Percentiles rank a stretch among this genome's conserved stretches.
Evolutionary conservation across 352 stramenopile species (phyloP).

Genomic region (Phytophthora litchii): DNA sequence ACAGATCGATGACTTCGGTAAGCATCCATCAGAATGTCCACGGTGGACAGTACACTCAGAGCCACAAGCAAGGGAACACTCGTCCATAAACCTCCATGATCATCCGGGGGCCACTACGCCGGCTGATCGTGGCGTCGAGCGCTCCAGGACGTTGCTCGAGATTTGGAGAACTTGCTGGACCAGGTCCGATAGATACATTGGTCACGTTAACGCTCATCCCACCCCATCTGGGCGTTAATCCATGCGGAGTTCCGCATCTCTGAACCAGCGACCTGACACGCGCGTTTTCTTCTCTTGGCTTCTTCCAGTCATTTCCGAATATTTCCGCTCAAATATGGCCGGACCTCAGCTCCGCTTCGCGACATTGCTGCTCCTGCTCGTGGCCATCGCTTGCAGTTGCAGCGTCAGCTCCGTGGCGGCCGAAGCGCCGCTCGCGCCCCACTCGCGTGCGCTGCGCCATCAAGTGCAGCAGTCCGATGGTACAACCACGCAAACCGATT

Average conservation of each 20-base stretch:
- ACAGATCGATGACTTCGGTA: conserved; percentile 24
- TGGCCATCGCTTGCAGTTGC: conserved; percentile 23
- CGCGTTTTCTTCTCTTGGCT: conserved; percentile 8
- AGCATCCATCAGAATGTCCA: conserved; percentile 12
- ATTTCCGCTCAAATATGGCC: conserved; percentile 13
- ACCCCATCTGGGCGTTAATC: conserved; percentile 28
- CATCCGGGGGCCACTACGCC: too few species aligned
- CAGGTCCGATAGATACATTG: conserved; percentile 2
- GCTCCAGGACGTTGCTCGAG: neutral
- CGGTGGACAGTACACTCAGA: conserved; percentile 6
- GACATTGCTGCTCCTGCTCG: conserved; percentile 21
- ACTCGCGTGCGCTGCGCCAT: conserved; percentile 15
- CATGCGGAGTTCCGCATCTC: conserved; percentile 17
- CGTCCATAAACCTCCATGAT: conserved; percentile 10
- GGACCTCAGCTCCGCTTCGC: conserved; percentile 5
- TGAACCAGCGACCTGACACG: conserved; percentile 8
- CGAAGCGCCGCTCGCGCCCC: conserved; percentile 7
- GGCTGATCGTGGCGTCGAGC: conserved; percentile 7
- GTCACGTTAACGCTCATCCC: conserved; percentile 8
- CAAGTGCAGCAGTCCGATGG: conserved; percentile 10
- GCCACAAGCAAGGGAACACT: neutral
- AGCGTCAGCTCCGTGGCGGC: conserved; percentile 12
- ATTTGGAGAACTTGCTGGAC: conserved; percentile 13
- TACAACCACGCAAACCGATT: neutral
- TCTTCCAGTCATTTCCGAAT: conserved; percentile 18